Base-by-base conservation (phyloP, 2,329 filamentous ascomycete genomes). In the Phyllosticta ampelicida region DNA sequence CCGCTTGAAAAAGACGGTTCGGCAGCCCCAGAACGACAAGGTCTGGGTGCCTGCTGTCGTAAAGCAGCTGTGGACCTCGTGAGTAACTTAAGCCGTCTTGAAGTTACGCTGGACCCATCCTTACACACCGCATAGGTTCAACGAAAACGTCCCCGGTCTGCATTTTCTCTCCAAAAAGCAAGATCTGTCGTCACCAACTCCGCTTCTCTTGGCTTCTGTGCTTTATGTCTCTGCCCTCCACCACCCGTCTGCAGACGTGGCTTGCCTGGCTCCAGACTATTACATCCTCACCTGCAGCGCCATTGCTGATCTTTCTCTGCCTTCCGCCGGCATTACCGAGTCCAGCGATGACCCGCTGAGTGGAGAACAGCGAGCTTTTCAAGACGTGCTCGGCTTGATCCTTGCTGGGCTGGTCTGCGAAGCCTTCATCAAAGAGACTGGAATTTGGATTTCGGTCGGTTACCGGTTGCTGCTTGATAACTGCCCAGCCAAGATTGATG, bases 161-260 rank as follows among this genome's bases (percentile, higher is more conserved):
- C 75, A 77, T 60, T 77, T 77, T 54, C 67, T 77, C 10, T 74
- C 75, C 0, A 70, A 68, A 19, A 75, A 73, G 29, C 71, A 74
- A 61, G 73, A 66, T 0, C 77, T 76, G 28, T 76, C 74, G 0
- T 68, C 70, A 0, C 75, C 75, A 0, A 70, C 68, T 13, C 75
- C 75, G 1, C 65, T 77, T 1, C 66, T 77, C 9, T 64, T 77
- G 5, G 74, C 74, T 2, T 70, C 75, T 0, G 76, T 77, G 56
- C 67, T 78, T 0, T 77, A 77, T 63, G 61, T 62, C 18, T 61
- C 61, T 6, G 53, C 75, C 67, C 65, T 76, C 64, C 30, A 74
- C 66, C 61, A 71, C 64, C 18, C 67, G 64, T 49, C 67, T 1
- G 61, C 68, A 0, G 71, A 73, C 5, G 62, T 71, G 9, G 72